Evolutionary conservation across 2,329 filamentous ascomycete genomes (phyloP), one percentile per base, ranked within the genome.

Genomic region (Cercospora zeae-maydis): DNA sequence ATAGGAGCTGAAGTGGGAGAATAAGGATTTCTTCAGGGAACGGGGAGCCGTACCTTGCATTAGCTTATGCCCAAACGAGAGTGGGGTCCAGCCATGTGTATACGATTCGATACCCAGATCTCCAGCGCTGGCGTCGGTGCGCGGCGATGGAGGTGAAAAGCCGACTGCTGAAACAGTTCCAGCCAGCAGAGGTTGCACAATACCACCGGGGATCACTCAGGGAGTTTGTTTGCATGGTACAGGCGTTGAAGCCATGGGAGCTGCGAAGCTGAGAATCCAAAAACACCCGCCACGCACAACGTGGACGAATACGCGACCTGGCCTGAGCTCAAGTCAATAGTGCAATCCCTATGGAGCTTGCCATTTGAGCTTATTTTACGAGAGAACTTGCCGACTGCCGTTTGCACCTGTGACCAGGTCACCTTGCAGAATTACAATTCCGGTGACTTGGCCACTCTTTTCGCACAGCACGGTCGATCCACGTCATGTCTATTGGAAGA

Each of bases 1-100:
- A 59, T 21, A 53, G 45, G 57, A 53, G 57, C 57, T 52, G 57
- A 52, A 59, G 45, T 53, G 45, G 21, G 33, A 59, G 21, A 36
- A 37, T 31, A 36, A 59, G 42, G 39, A 30, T 59, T 42, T 42
- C 42, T 45, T 52, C 16, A 47, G 36, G 19, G 34, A 33, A 27
- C 24, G 42, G 16, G 27, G 31, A 21, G 39, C 56, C 27, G 42
- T 59, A 27, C 57, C 45, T 59, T 42, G 53, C 45, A 53, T 59
- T 59, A 59, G 57, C 57, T 27, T 51, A 21, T 45, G 14, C 11
- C 27, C 49, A 53, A 53, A 53, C 49, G 49, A 51, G 57, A 37
- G 57, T 52, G 57, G 42, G 42, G 57, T 33, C 19, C 8, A n/a
- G 27, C 57, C 19, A 37, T 34, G 31, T 51, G 57, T 59, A 59